These are phyloP conservation scores for Amanita molliuscula DNA, from an alignment of 768 basidiomycete genomes.

Conservation along the genomic window DNA sequence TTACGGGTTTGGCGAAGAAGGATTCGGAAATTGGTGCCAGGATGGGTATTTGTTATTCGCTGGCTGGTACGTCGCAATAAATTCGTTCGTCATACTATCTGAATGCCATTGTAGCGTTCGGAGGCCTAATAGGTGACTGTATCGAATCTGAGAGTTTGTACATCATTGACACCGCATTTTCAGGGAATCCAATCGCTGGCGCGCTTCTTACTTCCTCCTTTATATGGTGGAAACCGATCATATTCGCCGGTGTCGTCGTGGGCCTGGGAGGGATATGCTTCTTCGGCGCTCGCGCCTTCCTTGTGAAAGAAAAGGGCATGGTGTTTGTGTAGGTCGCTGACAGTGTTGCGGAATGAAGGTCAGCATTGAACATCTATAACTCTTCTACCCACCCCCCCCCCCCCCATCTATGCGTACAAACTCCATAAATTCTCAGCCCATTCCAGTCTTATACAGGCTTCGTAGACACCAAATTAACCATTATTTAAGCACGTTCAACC, in stretches of 20 bases:
- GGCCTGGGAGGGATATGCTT: conserved; percentile 12
- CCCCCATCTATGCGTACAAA: too few relatives aligned
- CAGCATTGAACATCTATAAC: too few relatives aligned
- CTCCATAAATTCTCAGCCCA: too few relatives aligned
- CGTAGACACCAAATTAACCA: too few relatives aligned
- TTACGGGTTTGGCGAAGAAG: conserved; percentile 31
- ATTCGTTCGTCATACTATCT: not conserved
- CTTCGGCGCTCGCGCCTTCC: not conserved
- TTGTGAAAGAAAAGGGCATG: conserved; percentile 3
- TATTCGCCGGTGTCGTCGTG: conserved; percentile 40
- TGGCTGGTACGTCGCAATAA: conserved; percentile 25
- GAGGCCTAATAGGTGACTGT: conserved; percentile 28
- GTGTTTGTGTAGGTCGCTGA: not conserved
- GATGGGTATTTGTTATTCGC: conserved; percentile 39
- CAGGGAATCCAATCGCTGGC: conserved; percentile 49
- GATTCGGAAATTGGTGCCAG: conserved; percentile 45
- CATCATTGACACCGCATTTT: not conserved
- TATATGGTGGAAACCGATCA: conserved; percentile 48
- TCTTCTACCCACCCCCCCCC: too few relatives aligned
- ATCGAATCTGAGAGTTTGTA: not conserved
- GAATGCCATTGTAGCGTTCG: conserved; percentile 20
- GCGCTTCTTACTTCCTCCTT: conserved; percentile 40
- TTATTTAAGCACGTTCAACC: too few relatives aligned
- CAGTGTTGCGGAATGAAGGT: too few relatives aligned
- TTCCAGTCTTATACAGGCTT: too few relatives aligned